Evolutionary conservation across 1,139 yeast species (phyloP), one percentile per base, ranked within the genome.

Genomic region (Magnusiomyces tetraspermus): DNA sequence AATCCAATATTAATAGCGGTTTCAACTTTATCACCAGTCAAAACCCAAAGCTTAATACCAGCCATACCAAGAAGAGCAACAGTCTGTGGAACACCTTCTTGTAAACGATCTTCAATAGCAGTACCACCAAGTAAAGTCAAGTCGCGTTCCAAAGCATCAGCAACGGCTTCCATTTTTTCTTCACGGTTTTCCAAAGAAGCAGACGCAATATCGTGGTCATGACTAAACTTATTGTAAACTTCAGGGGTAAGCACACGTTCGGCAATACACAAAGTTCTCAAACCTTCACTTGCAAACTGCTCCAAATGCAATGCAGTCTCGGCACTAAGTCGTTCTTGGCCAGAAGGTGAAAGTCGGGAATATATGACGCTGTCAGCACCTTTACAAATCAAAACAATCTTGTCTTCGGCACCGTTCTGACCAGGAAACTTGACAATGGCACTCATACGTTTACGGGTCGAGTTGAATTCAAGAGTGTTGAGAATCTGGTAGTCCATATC

Each of bases 1-100:
- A 88, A 92, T 3, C 98, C 98, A 73, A 92, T 92, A 65, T 92
- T 92, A 65, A 92, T 92, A 10, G 98, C 98, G 33, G 98, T 92
- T 71, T 92, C 98, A 49, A 92, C 94, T 70, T 90, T 86, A 70
- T 92, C 98, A 69, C 98, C 98, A 19, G 98, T 92, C 54, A 92
- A 76, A 42, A 92, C 97, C 98, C 98, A 92, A 53, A 92, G 74
- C 68, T 92, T 92, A 60, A 92, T 85, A 63, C 98, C 98, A 10
- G 97, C 97, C 60, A 83, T 79, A 13, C 85, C 87, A 54, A 92
- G 76, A 48, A 85, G 71, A 11, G 89, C 84, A 68, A 92, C 92
- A 3, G 97, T 79, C 60, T 88, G 95, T 1, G 98, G 97, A 19
- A 92, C 98, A 66, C 97, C 98, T 56, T 83, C 88, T 71, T 92